Conservation (phyloP, 305 asterid species). For the Fraxinus ornus region DNA sequence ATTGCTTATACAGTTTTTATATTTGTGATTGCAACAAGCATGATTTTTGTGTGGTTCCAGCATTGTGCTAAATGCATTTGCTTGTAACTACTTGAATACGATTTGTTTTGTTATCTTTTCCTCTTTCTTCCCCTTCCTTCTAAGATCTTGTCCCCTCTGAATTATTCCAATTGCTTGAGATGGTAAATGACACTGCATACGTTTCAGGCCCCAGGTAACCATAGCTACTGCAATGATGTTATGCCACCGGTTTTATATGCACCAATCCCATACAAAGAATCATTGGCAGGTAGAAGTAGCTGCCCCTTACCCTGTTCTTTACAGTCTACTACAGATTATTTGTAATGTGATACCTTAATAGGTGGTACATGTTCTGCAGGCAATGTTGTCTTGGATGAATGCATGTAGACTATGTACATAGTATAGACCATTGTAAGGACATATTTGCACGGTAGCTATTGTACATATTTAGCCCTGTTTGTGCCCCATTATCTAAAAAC, state of each 20-base stretch:
- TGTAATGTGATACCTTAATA: conserved; percentile 14
- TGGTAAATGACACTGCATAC: conserved; percentile 22
- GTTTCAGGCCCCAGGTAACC: conserved; percentile 59
- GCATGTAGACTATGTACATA: neutral
- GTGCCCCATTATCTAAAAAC: too few relatives aligned
- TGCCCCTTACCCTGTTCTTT: conserved; percentile 11
- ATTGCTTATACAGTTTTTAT: neutral
- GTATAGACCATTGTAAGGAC: conserved; percentile 1
- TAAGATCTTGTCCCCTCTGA: neutral
- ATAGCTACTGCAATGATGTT: conserved; percentile 57
- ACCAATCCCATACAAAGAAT: conserved; percentile 61
- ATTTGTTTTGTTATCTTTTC: neutral
- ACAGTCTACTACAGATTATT: neutral
- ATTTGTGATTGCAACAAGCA: neutral
- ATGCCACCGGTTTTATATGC: conserved; percentile 65
- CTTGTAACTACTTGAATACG: neutral
- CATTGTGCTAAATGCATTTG: neutral
- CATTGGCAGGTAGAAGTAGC: conserved; percentile 58
- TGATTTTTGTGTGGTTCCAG: neutral
- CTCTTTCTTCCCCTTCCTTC: conserved; percentile 6
- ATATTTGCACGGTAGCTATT: neutral
- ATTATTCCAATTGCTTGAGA: conserved; percentile 6
- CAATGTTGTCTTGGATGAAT: conserved; percentile 11
- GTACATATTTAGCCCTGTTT: neutral
- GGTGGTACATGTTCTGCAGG: conserved; percentile 12